phyloP scores from a whole-genome alignment of 139 green algal genomes.

The Gonium pectorale region DNA sequence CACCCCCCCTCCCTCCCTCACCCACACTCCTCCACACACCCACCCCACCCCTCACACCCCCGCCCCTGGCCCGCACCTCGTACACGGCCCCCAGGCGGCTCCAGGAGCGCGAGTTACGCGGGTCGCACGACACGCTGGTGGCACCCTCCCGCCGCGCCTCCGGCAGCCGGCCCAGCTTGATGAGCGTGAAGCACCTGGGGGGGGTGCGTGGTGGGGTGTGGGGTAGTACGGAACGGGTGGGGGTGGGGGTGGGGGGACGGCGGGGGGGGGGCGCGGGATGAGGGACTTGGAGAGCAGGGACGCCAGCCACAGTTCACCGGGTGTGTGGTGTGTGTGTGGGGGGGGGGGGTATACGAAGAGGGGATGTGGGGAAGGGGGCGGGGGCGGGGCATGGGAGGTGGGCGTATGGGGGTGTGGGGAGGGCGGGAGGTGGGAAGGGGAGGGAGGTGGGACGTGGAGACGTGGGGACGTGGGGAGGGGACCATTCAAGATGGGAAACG shows the following conservation, averaged over 20 bases:
- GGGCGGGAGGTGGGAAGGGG: not conserved
- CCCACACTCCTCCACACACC: not conserved
- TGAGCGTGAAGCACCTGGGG: conserved; percentile 21
- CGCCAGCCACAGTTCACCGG: too few species aligned
- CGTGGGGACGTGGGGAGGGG: too few species aligned
- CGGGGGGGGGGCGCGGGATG: not conserved
- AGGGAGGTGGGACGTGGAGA: not conserved
- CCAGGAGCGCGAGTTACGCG: not conserved
- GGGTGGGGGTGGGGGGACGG: not conserved
- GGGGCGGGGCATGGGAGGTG: too few species aligned
- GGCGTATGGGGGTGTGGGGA: too few species aligned
- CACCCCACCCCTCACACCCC: not conserved
- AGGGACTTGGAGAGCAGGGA: too few species aligned
- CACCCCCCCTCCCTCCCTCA: too few species aligned
- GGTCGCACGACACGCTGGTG: not conserved
- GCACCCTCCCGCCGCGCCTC: not conserved
- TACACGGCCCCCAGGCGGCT: conserved; percentile 2
- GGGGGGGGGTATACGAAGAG: too few species aligned
- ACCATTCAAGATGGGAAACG: too few species aligned
- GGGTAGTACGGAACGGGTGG: too few species aligned
- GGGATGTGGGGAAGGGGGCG: too few species aligned
- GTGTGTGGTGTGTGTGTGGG: too few species aligned
- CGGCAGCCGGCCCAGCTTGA: conserved; percentile 1
- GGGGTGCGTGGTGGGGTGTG: too few species aligned
- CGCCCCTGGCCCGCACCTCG: not conserved